These are phyloP conservation scores for Suhomyces anneliseae DNA, from an alignment of 1,139 yeast genomes.

Conservation along the genomic window DNA sequence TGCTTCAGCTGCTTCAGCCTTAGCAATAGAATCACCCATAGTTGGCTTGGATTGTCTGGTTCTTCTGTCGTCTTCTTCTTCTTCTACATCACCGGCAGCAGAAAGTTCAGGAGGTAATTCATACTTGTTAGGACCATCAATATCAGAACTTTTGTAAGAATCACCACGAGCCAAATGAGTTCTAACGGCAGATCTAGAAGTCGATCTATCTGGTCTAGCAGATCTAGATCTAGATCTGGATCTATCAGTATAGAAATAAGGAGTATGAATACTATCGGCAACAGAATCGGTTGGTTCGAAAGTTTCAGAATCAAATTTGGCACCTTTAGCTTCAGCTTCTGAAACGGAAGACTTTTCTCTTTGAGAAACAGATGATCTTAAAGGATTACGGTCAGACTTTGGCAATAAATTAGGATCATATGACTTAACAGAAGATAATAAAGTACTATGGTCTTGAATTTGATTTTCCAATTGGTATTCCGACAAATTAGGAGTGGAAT, in stretches of 20 bases:
- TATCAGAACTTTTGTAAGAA: slow-evolving; percentile 53
- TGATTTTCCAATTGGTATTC: slow-evolving; percentile 47
- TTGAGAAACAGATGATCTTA: background rate
- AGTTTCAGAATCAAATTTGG: background rate
- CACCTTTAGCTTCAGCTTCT: background rate
- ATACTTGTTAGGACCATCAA: slow-evolving; percentile 41
- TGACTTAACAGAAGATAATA: slow-evolving; percentile 36
- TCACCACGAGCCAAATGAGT: slow-evolving; percentile 71
- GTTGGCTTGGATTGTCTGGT: slow-evolving; percentile 49
- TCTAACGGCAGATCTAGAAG: slow-evolving; percentile 33
- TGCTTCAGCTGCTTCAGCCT: slow-evolving; percentile 35
- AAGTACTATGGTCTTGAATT: slow-evolving; percentile 38
- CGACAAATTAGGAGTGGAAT: slow-evolving; percentile 49
- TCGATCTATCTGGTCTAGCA: slow-evolving; percentile 22
- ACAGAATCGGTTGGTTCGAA: background rate
- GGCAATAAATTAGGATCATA: slow-evolving; percentile 43
- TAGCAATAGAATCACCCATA: slow-evolving; percentile 51
- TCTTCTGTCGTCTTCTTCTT: slow-evolving; percentile 35
- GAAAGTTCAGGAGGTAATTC: slow-evolving; percentile 46
- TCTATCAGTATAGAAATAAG: slow-evolving; percentile 43
- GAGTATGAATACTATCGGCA: slow-evolving; percentile 38
- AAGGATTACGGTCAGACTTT: slow-evolving; percentile 8
- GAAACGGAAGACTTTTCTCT: background rate
- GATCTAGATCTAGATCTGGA: slow-evolving; percentile 35
- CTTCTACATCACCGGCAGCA: slow-evolving; percentile 9